These are phyloP conservation scores for Ustilago xerochloae DNA, from an alignment of 1,284 basidiomycete species.

Conservation along the genomic window DNA sequence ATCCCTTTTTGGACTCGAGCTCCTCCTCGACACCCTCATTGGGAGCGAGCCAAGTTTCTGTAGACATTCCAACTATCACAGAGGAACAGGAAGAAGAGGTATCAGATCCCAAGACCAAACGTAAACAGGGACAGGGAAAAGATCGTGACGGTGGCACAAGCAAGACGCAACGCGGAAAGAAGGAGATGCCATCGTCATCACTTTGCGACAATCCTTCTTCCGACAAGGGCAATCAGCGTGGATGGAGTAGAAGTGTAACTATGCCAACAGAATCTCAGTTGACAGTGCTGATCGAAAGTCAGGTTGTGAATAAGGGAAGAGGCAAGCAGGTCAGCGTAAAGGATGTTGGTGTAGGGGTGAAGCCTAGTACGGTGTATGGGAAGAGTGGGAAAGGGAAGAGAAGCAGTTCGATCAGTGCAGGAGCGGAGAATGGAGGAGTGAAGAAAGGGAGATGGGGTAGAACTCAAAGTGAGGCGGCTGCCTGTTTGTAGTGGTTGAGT, in stretches of 20 bases:
- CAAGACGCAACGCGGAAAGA: conserved; percentile 14
- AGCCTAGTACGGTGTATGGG: conserved; percentile 16
- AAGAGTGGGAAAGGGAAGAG: conserved; percentile 3
- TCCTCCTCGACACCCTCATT: neutral
- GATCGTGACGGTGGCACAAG: conserved; percentile 36
- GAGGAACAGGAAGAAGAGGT: conserved; percentile 18
- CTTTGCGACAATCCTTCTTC: conserved; percentile 6
- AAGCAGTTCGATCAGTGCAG: neutral
- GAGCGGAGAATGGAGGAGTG: neutral
- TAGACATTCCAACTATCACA: conserved; percentile 29
- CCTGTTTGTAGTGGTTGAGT: neutral
- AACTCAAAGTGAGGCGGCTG: conserved; percentile 22
- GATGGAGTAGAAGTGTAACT: conserved; percentile 18
- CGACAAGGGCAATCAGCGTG: neutral
- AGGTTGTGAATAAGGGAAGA: neutral
- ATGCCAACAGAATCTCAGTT: conserved; percentile 18
- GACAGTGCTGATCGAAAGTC: conserved; percentile 25
- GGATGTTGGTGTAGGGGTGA: conserved; percentile 17
- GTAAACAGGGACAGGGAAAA: conserved; percentile 34
- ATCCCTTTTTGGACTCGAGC: conserved; percentile 22
- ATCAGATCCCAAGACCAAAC: too few relatives aligned
- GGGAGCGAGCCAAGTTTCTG: neutral
- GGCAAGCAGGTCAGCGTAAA: neutral
- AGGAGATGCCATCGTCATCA: conserved; percentile 47
- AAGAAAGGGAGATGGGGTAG: conserved; percentile 10